phyloP scores from a whole-genome alignment of 2,329 filamentous ascomycete species.

The Ophiostoma ips region DNA sequence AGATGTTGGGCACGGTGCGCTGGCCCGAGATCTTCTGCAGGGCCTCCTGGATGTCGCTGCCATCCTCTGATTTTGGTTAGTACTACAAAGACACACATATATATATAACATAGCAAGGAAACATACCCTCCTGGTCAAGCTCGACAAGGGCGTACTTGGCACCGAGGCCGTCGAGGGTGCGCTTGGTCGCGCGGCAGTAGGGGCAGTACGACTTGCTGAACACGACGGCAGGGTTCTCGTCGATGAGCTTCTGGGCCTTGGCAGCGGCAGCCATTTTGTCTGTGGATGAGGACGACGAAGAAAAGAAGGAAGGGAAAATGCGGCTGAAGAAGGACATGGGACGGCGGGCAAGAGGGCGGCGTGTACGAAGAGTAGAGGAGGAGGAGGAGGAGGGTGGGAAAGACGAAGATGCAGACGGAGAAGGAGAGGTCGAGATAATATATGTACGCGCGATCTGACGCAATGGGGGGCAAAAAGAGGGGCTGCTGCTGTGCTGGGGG shows the following conservation, averaged over 20 bases:
- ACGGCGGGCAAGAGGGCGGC: slow-evolving; percentile 8
- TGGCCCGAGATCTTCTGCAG: slow-evolving; percentile 70
- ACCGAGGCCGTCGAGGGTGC: slow-evolving; percentile 51
- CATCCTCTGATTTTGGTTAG: slow-evolving; percentile 52
- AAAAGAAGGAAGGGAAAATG: slow-evolving; percentile 50
- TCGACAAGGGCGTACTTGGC: slow-evolving; percentile 59
- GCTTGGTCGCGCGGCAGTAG: slow-evolving; percentile 74
- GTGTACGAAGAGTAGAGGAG: too few relatives aligned
- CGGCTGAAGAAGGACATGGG: slow-evolving; percentile 54
- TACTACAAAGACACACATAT: background rate
- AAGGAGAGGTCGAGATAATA: slow-evolving; percentile 1
- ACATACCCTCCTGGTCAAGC: slow-evolving; percentile 71
- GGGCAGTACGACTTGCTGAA: slow-evolving; percentile 98
- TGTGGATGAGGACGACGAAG: slow-evolving; percentile 25
- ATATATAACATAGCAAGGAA: background rate
- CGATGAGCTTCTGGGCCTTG: slow-evolving; percentile 77
- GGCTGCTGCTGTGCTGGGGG: background rate
- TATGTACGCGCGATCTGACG: slow-evolving; percentile 5
- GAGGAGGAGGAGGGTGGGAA: slow-evolving; percentile 9
- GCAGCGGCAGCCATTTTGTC: slow-evolving; percentile 70
- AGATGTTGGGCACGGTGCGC: slow-evolving; percentile 89
- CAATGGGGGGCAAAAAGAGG: slow-evolving; percentile 9
- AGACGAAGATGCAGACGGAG: background rate
- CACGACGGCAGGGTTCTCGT: slow-evolving; percentile 80
- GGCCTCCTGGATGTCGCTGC: slow-evolving; percentile 66